These are phyloP conservation scores for Mortierella sp. DNA, from an alignment of 371 early-diverging fungal genomes.

Conservation along the genomic window DNA sequence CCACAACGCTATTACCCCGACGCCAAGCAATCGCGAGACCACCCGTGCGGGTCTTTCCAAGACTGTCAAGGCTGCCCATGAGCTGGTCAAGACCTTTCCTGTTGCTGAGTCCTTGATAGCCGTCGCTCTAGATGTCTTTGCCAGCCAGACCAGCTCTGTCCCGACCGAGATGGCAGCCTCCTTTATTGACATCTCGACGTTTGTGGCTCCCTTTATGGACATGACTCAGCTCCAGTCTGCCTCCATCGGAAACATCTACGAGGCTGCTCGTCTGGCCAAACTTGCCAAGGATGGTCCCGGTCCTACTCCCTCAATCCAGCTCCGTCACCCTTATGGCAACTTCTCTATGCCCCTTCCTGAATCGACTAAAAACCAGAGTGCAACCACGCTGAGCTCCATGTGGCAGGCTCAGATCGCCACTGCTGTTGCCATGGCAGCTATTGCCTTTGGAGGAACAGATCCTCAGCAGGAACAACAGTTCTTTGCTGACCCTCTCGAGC, in stretches of 20 bases:
- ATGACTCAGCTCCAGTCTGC: conserved; percentile 52
- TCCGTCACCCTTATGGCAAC: conserved; percentile 56
- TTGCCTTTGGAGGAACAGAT: conserved; percentile 55
- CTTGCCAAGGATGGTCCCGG: conserved; percentile 57
- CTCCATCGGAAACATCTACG: conserved; percentile 55
- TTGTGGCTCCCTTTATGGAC: conserved; percentile 55
- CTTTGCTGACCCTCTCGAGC: conserved; percentile 54
- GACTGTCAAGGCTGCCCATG: conserved; percentile 58
- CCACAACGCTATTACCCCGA: conserved; percentile 54
- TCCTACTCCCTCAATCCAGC: conserved; percentile 54
- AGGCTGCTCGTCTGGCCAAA: conserved; percentile 54
- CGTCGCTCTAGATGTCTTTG: conserved; percentile 55
- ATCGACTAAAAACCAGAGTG: conserved; percentile 31
- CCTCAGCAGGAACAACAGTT: conserved; percentile 55
- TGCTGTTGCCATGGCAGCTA: conserved; percentile 56
- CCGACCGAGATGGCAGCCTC: conserved; percentile 58
- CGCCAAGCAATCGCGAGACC: conserved; percentile 55
- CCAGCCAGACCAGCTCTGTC: conserved; percentile 51
- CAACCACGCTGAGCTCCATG: conserved; percentile 51
- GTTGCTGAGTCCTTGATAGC: conserved; percentile 58
- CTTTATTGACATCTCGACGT: conserved; percentile 55
- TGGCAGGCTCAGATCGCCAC: conserved; percentile 57
- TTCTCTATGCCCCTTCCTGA: conserved; percentile 58
- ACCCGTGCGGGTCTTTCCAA: conserved; percentile 57
- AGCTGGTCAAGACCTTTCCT: conserved; percentile 58